Base-by-base conservation (phyloP, 148 eudicot genomes). In the Euryodendron excelsum region DNA sequence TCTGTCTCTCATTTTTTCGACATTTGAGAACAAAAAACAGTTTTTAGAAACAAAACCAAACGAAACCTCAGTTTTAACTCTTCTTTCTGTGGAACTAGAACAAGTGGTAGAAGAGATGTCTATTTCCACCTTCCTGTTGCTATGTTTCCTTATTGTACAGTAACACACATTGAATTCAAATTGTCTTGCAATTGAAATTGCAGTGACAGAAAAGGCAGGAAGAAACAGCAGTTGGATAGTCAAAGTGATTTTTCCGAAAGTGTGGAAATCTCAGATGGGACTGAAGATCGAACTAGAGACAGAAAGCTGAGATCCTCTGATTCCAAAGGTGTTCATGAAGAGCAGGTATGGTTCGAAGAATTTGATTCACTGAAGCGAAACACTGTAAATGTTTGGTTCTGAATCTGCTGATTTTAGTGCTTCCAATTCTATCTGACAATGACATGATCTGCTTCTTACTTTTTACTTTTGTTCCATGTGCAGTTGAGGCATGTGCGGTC, bases 401-500 rank as follows among this genome's bases (percentile, higher is more conserved):
- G 23, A 14, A 10, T 75, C 47, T 30, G 5, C 10, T 62, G 27
- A 55, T 33, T 34, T 36, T 58, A 14, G 18, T 27, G 30, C 56
- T n/a, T 67, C 27, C 28, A 25, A 18, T 36, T 30, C 3, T 71
- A 28, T 52, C 63, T 74, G 50, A 50, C 30, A 52, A 21, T 41
- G 45, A 39, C 27, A 23, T 48, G 71, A 20, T 36, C n/a, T n/a
- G n/a, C 52, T 23, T 61, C 27, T 68, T 62, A 60, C 20, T 28
- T 62, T 27, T 62, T n/a, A n/a, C n/a, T 75, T 72, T 39, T 65
- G 60, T 64, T 55, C 63, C 37, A 79, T 78, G 66, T 78, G 86
- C 93, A 93, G 99, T 81, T 91, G 59, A 88, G 83, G 84, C 89
- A 85, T 78, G 81, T 87, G 48, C 89, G 76, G n/a, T 77, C 81